phyloP scores from a whole-genome alignment of 179 eudicot species.

The Silene noctiflora region DNA sequence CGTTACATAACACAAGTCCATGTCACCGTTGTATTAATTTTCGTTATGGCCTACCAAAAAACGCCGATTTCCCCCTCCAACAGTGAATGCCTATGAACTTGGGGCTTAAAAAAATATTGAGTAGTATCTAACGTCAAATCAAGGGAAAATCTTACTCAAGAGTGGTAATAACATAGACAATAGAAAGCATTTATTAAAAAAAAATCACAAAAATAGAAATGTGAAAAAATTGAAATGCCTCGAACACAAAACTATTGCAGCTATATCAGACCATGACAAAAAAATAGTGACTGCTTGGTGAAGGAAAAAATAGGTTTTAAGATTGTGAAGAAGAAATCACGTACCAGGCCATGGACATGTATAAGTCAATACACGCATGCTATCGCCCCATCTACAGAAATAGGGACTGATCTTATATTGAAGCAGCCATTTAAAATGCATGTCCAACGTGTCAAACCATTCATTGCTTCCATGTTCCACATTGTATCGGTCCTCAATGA shows the following conservation, averaged over 20 bases:
- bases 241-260: not conserved
- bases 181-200: not conserved
- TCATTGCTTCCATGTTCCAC: slow-evolving; percentile 84
- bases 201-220: slow-evolving; percentile 1
- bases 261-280: not conserved
- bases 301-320: not conserved
- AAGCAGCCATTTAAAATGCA: slow-evolving; percentile 92
- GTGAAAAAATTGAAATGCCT: not conserved
- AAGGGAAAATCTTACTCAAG: too few relatives aligned
- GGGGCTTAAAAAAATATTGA: too few relatives aligned
- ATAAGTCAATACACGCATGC: slow-evolving; percentile 95
- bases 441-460: slow-evolving; percentile 87
- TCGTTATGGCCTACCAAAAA: not conserved
- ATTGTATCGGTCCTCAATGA: slow-evolving; percentile 93
- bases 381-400: slow-evolving; percentile 96
- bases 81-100: not conserved
- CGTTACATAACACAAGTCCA: not conserved
- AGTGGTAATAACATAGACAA: too few relatives aligned
- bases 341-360: slow-evolving; percentile 98
- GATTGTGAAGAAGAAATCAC: slow-evolving; percentile 7
- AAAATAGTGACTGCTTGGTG: not conserved
- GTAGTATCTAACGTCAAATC: too few relatives aligned
- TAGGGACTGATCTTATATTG: slow-evolving; percentile 89
- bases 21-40: not conserved
- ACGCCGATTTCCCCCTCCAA: not conserved